These are phyloP conservation scores for Akanthomyces muscarius DNA, from an alignment of 2,329 filamentous ascomycete genomes.

Conservation along the genomic window DNA sequence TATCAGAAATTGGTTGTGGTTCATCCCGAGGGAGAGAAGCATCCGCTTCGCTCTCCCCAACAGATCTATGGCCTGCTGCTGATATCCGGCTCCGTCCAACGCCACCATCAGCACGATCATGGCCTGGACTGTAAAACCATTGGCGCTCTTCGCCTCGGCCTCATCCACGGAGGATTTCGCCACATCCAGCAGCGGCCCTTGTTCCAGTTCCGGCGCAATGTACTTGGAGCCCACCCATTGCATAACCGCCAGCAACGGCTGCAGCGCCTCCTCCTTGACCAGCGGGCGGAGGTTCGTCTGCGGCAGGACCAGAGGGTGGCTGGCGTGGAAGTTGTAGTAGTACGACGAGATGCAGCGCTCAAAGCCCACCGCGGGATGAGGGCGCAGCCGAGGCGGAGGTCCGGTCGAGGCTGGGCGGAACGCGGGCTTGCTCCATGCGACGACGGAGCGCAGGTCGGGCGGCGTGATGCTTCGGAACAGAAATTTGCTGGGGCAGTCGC, in stretches of 20 bases:
- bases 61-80: background rate
- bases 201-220: background rate
- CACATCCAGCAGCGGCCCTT: background rate
- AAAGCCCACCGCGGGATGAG: background rate
- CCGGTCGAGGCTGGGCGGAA: background rate
- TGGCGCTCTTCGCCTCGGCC: background rate
- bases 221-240: constrained; percentile 9
- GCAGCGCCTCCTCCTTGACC: constrained; percentile 1
- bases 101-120: constrained; percentile 5
- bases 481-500: background rate
- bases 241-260: constrained; percentile 10
- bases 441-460: background rate
- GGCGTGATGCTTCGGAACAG: background rate
- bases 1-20: background rate
- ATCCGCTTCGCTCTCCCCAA: background rate
- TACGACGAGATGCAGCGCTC: constrained; percentile 10
- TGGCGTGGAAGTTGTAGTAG: constrained; percentile 8
- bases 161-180: background rate
- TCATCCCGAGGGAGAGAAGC: constrained; percentile 36
- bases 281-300: background rate
- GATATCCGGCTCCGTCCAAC: constrained; percentile 2
- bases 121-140: constrained; percentile 7
- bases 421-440: background rate
- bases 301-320: constrained; percentile 9
- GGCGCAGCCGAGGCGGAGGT: background rate